A percentile compares a stretch with the other conserved stretches of the same genome.
Conservation (phyloP, 2,329 filamentous ascomycete species). For the Nemania serpens region DNA sequence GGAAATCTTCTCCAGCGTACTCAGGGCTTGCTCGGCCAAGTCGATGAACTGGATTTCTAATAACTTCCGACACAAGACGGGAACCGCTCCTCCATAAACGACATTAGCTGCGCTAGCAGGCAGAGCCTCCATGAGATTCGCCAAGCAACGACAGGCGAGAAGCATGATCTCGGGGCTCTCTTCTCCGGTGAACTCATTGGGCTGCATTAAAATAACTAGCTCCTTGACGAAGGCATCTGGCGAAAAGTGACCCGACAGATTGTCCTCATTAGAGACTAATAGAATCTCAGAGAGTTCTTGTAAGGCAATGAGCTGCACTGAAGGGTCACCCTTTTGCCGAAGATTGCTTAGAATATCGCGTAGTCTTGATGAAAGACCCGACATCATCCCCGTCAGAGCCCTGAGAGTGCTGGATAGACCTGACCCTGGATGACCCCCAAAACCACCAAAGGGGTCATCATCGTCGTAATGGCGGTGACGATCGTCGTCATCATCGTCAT, state of each 20-base stretch:
- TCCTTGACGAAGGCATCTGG: constrained; percentile 96
- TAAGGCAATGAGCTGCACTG: constrained; percentile 86
- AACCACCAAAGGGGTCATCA: constrained; percentile 66
- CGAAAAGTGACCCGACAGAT: constrained; percentile 90
- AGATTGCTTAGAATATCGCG: constrained; percentile 78
- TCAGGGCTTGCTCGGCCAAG: constrained; percentile 93
- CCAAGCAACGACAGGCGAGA: constrained; percentile 90
- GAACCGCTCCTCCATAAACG: constrained; percentile 95
- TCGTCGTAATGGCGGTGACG: constrained; percentile 66
- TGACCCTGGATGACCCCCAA: constrained; percentile 68
- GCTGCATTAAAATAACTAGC: constrained; percentile 87
- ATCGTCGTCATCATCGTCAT: constrained; percentile 59
- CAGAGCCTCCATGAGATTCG: constrained; percentile 96
- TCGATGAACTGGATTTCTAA: constrained; percentile 97
- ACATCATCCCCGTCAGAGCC: constrained; percentile 90
- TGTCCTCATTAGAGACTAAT: constrained; percentile 94
- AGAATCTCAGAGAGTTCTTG: constrained; percentile 93
- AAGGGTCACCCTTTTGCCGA: constrained; percentile 81
- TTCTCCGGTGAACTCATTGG: constrained; percentile 78
- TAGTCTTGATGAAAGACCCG: constrained; percentile 77
- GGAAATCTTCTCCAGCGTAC: constrained; percentile 96
- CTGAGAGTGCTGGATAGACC: constrained; percentile 80
- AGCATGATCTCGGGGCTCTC: constrained; percentile 98
- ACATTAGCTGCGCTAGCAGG: constrained; percentile 93
- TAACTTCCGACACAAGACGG: constrained; percentile 91